phyloP scores from a whole-genome alignment of 768 basidiomycete genomes.

The Dioszegia hungarica region DNA sequence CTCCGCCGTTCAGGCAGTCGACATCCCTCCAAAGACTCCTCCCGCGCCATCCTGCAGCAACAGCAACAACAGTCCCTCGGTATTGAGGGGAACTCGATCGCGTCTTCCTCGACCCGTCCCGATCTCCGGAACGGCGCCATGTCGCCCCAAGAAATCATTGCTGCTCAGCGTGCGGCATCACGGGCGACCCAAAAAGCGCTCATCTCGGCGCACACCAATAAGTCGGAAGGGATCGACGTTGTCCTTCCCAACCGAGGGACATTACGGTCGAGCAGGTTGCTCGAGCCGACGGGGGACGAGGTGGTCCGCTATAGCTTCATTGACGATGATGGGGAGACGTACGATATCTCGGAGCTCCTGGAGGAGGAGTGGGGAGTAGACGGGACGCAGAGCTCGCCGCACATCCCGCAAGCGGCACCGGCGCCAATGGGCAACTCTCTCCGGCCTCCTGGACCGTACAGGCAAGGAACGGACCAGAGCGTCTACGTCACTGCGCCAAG shows the following conservation, averaged over 20 bases:
- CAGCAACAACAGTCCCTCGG: constrained; percentile 8
- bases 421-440: constrained; percentile 3
- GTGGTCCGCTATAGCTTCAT: constrained; percentile 90
- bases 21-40: neutral
- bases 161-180: constrained; percentile 79
- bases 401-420: neutral
- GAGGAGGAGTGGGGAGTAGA: constrained; percentile 67
- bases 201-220: constrained; percentile 77
- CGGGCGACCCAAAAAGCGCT: constrained; percentile 81
- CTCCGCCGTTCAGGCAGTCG: constrained; percentile 60
- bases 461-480: constrained; percentile 28
- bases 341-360: constrained; percentile 88
- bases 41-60: constrained; percentile 12
- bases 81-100: neutral
- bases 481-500: constrained; percentile 47
- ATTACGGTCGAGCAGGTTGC: constrained; percentile 74
- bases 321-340: constrained; percentile 79
- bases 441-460: constrained; percentile 20
- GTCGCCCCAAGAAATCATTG: constrained; percentile 84
- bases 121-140: constrained; percentile 17
- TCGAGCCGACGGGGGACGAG: constrained; percentile 55
- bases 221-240: constrained; percentile 81
- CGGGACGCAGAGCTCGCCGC: constrained; percentile 8
- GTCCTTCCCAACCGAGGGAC: constrained; percentile 76
- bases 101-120: neutral